Percentiles rank a stretch among this genome's conserved stretches.
These are phyloP conservation scores for Xylaria bambusicola DNA, from an alignment of 495 filamentous ascomycete genomes.

Conservation along the genomic window DNA sequence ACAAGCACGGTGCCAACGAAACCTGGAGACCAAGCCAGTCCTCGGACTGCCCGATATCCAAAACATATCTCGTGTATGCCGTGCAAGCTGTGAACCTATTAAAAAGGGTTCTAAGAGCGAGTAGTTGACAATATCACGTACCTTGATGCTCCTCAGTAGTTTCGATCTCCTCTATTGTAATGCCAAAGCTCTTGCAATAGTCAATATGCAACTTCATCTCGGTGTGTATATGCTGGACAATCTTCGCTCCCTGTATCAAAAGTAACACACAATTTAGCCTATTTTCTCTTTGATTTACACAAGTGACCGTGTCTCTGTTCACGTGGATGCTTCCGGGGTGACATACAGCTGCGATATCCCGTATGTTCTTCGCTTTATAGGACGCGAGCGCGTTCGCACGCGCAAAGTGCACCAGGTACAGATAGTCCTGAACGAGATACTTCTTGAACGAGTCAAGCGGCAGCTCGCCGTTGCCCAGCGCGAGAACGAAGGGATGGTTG, in stretches of 20 bases:
- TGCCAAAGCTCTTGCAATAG: constrained; percentile 78
- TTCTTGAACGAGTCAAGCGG: constrained; percentile 74
- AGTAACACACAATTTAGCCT: not conserved
- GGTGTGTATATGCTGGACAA: constrained; percentile 71
- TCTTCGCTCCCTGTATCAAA: constrained; percentile 59
- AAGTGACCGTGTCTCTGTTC: too few species aligned
- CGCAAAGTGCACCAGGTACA: constrained; percentile 88
- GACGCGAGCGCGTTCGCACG: constrained; percentile 79
- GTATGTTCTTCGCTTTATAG: constrained; percentile 76
- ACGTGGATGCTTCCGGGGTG: too few species aligned
- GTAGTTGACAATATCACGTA: constrained; percentile 33
- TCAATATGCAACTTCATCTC: constrained; percentile 80
- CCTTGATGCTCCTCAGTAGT: constrained; percentile 71
- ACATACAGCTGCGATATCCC: constrained; percentile 67
- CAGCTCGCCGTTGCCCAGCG: constrained; percentile 73
- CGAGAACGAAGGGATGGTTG: constrained; percentile 76
- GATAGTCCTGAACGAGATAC: constrained; percentile 87
- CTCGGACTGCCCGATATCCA: constrained; percentile 84
- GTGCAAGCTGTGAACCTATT: constrained; percentile 57
- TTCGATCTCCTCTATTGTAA: constrained; percentile 76
- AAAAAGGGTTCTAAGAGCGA: not conserved
- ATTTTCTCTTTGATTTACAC: too few species aligned
- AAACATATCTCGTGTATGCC: constrained; percentile 77
- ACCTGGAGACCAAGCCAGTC: constrained; percentile 84
- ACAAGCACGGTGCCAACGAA: constrained; percentile 78